Base-by-base conservation (phyloP, 2,329 filamentous ascomycete species). In the Pseudopyrenochaeta lycopersici region DNA sequence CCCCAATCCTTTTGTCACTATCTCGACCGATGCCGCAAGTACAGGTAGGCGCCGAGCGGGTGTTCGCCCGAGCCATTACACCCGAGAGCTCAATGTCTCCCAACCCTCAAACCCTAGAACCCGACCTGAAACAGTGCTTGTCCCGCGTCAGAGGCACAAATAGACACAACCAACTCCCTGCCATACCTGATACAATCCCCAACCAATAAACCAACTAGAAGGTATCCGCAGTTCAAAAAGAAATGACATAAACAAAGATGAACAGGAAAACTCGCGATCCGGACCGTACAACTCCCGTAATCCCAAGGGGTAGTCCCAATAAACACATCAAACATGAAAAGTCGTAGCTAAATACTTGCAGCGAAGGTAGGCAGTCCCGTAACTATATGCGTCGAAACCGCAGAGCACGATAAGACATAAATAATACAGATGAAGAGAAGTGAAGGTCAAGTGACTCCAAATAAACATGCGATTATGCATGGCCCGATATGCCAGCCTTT, bases 361-460 rank as follows among this genome's bases (percentile, higher is more conserved):
- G 58, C 54, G 60, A 71, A 70, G 53, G 62, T 60, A 57, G 46
- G 40, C 49, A 45, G 54, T 62, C 53, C 59, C 47, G 52, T 62
- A 52, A 55, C 45, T 60, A 60, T 47, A 49, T 56, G 56, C 60
- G 38, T 53, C 57, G 44, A 49, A 54, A 50, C 42, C 45, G 23
- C 23, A 9, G 23, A 53, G 45, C 49, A 30, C 54, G 47, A 47
- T 46, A 51, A 56, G 60, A 58, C 49, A 53, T 71, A 73, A 51
- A 64, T 74, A 70, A 75, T 75, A 75, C 73, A 75, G 30, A 35
- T 49, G 57, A 66, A 65, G 62, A 60, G 61, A 71, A 74, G 51
- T 55, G 52, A 63, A 62, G 58, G 30, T 40, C 20, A 48, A 55
- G 40, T n/a, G 38, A 49, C 36, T 33, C 50, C 32, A 32, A 11